A percentile compares a stretch with the other conserved stretches of the same genome.
phyloP scores from a whole-genome alignment of 805 yeast genomes.

The Hanseniaspora pseudoguilliermondii region DNA sequence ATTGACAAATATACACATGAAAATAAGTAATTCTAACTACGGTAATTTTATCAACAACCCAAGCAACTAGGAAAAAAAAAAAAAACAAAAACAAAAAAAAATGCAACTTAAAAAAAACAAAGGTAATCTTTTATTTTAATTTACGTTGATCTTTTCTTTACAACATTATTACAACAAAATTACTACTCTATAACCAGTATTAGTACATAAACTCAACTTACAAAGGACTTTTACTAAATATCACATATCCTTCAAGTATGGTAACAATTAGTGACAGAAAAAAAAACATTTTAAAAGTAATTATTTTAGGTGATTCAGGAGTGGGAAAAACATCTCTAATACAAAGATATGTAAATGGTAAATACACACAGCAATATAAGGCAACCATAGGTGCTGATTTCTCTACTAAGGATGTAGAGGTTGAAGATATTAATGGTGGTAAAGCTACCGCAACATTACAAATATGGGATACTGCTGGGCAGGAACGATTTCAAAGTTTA shows the following conservation, averaged over 20 bases:
- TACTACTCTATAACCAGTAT: too few relatives aligned
- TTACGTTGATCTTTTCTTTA: too few relatives aligned
- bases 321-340: constrained; percentile 94
- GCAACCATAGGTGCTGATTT: constrained; percentile 98
- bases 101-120: too few relatives aligned
- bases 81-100: too few relatives aligned
- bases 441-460: constrained; percentile 38
- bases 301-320: constrained; percentile 91
- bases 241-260: neutral
- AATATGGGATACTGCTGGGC: constrained; percentile 99
- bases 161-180: too few relatives aligned
- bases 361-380: constrained; percentile 88
- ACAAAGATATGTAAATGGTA: constrained; percentile 94
- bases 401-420: constrained; percentile 73
- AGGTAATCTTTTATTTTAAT: too few relatives aligned
- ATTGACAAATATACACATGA: too few relatives aligned
- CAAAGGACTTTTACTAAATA: neutral
- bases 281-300: constrained; percentile 70
- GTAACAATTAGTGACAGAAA: constrained; percentile 32
- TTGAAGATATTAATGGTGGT: constrained; percentile 49
- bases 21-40: too few relatives aligned
- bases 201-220: too few relatives aligned
- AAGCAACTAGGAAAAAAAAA: too few relatives aligned
- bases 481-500: constrained; percentile 88
- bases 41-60: too few relatives aligned